Evolutionary conservation across 73 alveolate species (phyloP).

Genomic region (Paramecium pentaurelia): DNA sequence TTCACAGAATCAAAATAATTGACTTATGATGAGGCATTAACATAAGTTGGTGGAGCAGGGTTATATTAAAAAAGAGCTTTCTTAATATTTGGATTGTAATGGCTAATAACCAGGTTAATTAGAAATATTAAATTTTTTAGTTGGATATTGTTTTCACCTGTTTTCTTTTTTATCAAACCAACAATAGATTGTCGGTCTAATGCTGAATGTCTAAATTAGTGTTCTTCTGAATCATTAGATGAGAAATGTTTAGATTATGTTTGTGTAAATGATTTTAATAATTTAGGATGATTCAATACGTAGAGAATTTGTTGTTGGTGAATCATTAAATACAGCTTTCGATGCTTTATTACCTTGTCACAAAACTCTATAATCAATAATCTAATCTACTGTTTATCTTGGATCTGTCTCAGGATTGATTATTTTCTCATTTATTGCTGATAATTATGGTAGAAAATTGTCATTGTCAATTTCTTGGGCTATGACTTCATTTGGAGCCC

Average conservation of each 20-base stretch:
- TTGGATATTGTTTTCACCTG: conserved; percentile 48
- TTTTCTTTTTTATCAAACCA: background rate
- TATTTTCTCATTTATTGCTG: conserved; percentile 54
- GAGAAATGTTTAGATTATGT: background rate
- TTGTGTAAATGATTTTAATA: background rate
- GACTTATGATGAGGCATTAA: conserved; percentile 51
- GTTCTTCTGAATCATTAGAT: background rate
- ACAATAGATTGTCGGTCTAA: background rate
- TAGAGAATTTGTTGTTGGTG: background rate
- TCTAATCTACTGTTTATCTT: background rate
- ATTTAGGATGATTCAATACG: background rate
- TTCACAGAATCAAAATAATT: background rate
- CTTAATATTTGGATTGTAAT: conserved; percentile 38
- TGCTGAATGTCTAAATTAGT: background rate
- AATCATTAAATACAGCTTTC: conserved; percentile 44
- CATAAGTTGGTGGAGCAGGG: conserved; percentile 41
- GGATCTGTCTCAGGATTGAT: conserved; percentile 52
- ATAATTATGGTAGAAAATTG: conserved; percentile 53
- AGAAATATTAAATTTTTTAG: background rate
- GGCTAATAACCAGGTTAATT: conserved; percentile 35
- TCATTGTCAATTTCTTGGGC: conserved; percentile 44
- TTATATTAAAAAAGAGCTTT: conserved; percentile 50
- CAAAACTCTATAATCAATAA: background rate
- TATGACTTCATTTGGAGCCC: conserved; percentile 37
- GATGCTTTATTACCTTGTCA: background rate